Base-by-base conservation (phyloP, 116 monocot genomes). In the Posidonia oceanica region DNA sequence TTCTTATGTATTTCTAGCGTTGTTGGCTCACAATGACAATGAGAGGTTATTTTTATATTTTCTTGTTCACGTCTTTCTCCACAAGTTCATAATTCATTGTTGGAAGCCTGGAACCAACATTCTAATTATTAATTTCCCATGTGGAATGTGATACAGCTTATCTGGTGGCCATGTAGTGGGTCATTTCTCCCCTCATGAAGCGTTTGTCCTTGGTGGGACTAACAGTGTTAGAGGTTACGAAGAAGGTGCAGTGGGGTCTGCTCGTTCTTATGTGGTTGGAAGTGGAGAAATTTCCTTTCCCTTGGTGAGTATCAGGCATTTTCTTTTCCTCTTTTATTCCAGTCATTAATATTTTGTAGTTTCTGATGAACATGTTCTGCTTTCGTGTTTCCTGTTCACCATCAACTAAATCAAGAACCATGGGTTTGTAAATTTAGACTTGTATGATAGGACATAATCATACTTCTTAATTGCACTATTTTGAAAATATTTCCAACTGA, bases 151-250 rank as follows among this genome's bases (percentile, higher is more conserved):
- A 38, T 83, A 64, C 67, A 97, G 97, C 78, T 80, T 85, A 66
- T 92, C 85, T 71, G 87, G 97, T 57, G 97, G 92, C 52, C 89
- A 87, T 44, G 92, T 97, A 16, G 75, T 76, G 57, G 97, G 97
- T 14, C 87, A 81, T 54, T 97, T 97, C 68, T 85, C 85, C 42
- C 92, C 97, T 71, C 97, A 97, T 74, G 92, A 92, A 77, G 97
- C 97, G 52, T 97, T 97, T 82, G 83, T 82, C 14, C 92, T 97
- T 71, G 97, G 97, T 59, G 97, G 97, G 56, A 92, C 87, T 22
- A 96, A 89, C 74, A 91, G 87, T 73, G 92, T 97, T 23, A 79
- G 97, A 83, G 97, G 97, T 52, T 97, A 92, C 54, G 97, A 97
- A 76, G 97, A 97, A 85, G 97, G 97, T 72, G 87, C 97, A 13